Evolutionary conservation across 2,329 filamentous ascomycete species (phyloP), one percentile per base, ranked within the genome.

Genomic region (Ceratocystis smalleyi): DNA sequence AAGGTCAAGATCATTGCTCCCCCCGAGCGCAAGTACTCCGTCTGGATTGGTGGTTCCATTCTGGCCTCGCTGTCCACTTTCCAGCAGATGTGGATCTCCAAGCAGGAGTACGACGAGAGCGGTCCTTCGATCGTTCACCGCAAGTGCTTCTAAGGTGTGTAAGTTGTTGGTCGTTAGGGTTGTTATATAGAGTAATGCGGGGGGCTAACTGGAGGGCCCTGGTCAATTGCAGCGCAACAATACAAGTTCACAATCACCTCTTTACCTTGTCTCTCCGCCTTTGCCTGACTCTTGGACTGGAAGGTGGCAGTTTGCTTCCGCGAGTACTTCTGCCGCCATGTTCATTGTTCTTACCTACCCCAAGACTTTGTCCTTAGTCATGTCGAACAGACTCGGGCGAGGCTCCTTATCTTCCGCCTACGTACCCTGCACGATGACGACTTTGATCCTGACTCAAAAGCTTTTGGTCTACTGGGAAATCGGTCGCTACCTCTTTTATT

Each of bases 21-120:
- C 73, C 94, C 94, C 72, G 94, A 99, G 89, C 90, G 94, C 81
- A 99, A 99, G 86, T 99, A 99, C 90, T 97, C 94, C 70, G 94
- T 99, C 84, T 99, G 94, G 94, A 99, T 99, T 78, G 94, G 94
- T 94, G 94, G 94, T 86, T 99, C 94, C 79, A 99, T 99, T 82
- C 82, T 99, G 75, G 94, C 94, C 73, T 99, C 94, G 70, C 89
- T 99, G 74, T 99, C 94, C 72, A 99, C 94, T 80, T 99, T 99
- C 92, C 94, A 99, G 85, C 94, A 99, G 83, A 99, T 99, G 94
- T 99, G 94, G 94, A 97, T 99, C 87, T 99, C 94, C 74, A 99
- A 99, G 91, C 94, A 99, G 83, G 92, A 97, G 85, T 97, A 97
- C 87, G 94, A 99, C 83, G 94, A 97, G 90, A 94, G 88, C 79